These are phyloP conservation scores for Colletotrichum truncatum DNA, from an alignment of 2,329 filamentous ascomycete genomes.

Conservation along the genomic window DNA sequence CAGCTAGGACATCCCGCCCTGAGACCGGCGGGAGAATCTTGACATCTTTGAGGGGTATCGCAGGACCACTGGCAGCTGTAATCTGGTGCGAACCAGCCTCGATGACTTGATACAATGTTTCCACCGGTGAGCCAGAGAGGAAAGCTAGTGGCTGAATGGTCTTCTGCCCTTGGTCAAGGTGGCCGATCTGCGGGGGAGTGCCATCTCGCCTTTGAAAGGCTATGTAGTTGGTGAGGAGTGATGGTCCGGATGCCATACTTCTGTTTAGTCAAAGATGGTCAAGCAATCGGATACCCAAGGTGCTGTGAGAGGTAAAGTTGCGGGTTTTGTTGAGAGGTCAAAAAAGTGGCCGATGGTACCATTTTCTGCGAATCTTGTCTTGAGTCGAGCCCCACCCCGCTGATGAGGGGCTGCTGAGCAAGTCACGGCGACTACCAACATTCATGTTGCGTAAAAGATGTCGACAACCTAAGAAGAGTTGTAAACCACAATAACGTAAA, in stretches of 20 bases:
- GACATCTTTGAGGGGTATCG: conserved; percentile 44
- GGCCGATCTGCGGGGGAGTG: conserved; percentile 2
- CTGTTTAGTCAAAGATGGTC: not conserved
- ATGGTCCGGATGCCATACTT: not conserved
- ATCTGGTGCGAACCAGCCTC: conserved; percentile 52
- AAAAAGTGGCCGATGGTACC: conserved; percentile 8
- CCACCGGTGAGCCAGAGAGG: conserved; percentile 54
- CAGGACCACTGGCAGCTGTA: conserved; percentile 39
- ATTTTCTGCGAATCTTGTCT: conserved; percentile 23
- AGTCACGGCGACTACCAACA: no score
- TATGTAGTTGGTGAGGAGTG: not conserved
- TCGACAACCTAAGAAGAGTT: no score
- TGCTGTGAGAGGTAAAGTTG: not conserved
- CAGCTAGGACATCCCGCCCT: conserved; percentile 61
- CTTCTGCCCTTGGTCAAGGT: not conserved
- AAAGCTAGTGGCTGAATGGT: conserved; percentile 53
- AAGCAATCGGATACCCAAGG: no score
- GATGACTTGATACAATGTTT: conserved; percentile 61
- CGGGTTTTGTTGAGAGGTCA: not conserved
- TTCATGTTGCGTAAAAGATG: no score
- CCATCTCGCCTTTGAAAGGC: not conserved
- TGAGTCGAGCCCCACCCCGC: conserved; percentile 4
- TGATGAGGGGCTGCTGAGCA: not conserved
- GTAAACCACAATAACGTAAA: no score
- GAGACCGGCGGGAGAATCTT: conserved; percentile 56